A percentile compares a stretch with the other conserved stretches of the same genome.
Evolutionary conservation across 1,284 basidiomycete species (phyloP).

Genomic region (Puccinia horiana): DNA sequence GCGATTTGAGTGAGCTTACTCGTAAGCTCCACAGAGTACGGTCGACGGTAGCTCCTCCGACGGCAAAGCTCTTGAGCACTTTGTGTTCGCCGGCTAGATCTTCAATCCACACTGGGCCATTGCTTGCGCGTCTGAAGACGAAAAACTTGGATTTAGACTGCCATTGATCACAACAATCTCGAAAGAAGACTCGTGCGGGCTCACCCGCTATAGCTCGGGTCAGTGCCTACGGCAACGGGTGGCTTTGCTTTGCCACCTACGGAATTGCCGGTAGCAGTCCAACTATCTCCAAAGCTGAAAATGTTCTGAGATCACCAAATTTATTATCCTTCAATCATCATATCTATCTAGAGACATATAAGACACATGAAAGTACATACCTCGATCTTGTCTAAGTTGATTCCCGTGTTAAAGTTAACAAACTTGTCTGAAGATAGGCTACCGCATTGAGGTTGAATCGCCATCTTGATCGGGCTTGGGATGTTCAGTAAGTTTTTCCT

Average conservation of each 20-base stretch:
- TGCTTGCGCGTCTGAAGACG: constrained; percentile 3
- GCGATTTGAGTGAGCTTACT: constrained; percentile 6
- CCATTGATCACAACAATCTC: neutral
- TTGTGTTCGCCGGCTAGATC: neutral
- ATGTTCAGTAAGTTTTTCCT: too few relatives aligned
- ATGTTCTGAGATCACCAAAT: constrained; percentile 11
- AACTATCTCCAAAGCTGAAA: constrained; percentile 33
- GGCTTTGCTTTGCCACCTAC: neutral
- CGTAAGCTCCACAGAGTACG: neutral
- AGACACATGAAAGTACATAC: neutral
- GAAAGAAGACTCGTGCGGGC: neutral
- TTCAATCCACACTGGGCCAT: constrained; percentile 20
- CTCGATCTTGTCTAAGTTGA: constrained; percentile 14
- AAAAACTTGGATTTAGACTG: neutral
- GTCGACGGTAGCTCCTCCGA: constrained; percentile 27
- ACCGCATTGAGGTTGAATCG: constrained; percentile 29
- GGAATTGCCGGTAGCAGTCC: constrained; percentile 6
- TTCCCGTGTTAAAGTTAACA: constrained; percentile 29
- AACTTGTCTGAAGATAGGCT: constrained; percentile 4
- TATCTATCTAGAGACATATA: neutral
- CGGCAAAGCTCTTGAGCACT: constrained; percentile 15
- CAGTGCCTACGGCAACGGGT: neutral
- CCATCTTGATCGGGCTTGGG: constrained; percentile 4
- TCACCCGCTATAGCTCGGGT: neutral
- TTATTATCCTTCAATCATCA: neutral